Base-by-base conservation (phyloP, 139 green algal genomes). In the Coccomyxa sp. region DNA sequence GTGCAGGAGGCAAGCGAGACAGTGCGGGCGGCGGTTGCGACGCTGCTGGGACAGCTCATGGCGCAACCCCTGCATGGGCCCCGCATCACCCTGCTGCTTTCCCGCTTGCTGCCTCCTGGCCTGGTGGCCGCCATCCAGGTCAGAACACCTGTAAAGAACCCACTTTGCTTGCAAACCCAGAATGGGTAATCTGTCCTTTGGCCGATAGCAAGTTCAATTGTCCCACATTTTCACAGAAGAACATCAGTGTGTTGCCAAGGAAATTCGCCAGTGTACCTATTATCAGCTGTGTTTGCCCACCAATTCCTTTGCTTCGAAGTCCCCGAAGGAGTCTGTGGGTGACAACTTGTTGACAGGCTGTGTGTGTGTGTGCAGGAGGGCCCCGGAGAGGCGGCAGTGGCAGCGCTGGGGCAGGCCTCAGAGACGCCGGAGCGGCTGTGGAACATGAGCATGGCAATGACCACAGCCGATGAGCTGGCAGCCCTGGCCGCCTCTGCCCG, bases 381-480 rank as follows among this genome's bases (percentile, higher is more conserved):
- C 28, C 45, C 88, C 0, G 84, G 82, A 14, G 89, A 95, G n/a
- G 84, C 81, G 0, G 91, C 82, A 12, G 83, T 95, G 31, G 83
- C 83, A 1, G 91, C 93, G 0, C 86, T 96, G 68, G 81, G 57
- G 23, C 76, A 90, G 59, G 60, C 79, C 17, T 89, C 85, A 31
- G 89, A 98, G 90, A 96, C 92, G 0, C 95, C 95, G 0, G 95
- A 98, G 88, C 89, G 89, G n/a, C 83, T 98, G 79, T 98, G 95
- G 95, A 91, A 89, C 63, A 31, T 18, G 7, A 59, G 79, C 79
- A 96, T 97, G 94, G 86, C 84, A 0, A 45, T 25, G 11, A 83
- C 82, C 3, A 87, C 91, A 0, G 91, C 87, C 0, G 86, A 90
- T 16, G 91, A 95, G 87, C n/a, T 93, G 0, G 82, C 83, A 0